Evolutionary conservation across 1,284 basidiomycete genomes (phyloP).

Genomic region (Tilletia caries): DNA sequence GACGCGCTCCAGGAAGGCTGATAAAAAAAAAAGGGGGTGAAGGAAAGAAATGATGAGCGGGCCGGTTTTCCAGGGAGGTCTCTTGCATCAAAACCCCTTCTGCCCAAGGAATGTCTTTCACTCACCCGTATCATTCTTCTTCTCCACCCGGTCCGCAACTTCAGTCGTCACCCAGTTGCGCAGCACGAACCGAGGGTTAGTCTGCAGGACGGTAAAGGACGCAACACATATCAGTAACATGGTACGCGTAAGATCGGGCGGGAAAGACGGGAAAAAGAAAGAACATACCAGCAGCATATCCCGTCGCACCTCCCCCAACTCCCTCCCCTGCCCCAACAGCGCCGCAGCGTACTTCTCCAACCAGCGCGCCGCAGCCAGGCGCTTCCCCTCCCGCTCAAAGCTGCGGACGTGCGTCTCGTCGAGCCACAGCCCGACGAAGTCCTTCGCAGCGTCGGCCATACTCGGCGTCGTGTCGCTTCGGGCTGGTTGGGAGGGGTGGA

Average conservation of each 20-base stretch:
- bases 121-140: conserved; percentile 36
- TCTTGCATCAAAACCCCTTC: too few species aligned
- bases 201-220: conserved; percentile 7
- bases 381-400: conserved; percentile 27
- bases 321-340: conserved; percentile 24
- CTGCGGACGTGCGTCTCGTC: conserved; percentile 22
- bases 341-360: conserved; percentile 31
- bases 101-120: too few species aligned
- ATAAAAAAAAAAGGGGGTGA: not conserved
- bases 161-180: conserved; percentile 51
- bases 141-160: conserved; percentile 38
- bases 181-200: conserved; percentile 47
- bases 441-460: conserved; percentile 20
- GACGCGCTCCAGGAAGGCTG: conserved; percentile 33
- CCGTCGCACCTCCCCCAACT: not conserved
- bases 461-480: conserved; percentile 10
- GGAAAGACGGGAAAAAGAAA: not conserved
- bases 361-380: conserved; percentile 30
- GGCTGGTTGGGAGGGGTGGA: not conserved
- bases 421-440: conserved; percentile 33
- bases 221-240: too few species aligned
- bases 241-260: too few species aligned
- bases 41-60: too few species aligned
- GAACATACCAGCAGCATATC: not conserved
- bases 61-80: not conserved